Base-by-base conservation (phyloP, 192 early-diverging fungal species). In the Phlyctochytrium arcticum region DNA sequence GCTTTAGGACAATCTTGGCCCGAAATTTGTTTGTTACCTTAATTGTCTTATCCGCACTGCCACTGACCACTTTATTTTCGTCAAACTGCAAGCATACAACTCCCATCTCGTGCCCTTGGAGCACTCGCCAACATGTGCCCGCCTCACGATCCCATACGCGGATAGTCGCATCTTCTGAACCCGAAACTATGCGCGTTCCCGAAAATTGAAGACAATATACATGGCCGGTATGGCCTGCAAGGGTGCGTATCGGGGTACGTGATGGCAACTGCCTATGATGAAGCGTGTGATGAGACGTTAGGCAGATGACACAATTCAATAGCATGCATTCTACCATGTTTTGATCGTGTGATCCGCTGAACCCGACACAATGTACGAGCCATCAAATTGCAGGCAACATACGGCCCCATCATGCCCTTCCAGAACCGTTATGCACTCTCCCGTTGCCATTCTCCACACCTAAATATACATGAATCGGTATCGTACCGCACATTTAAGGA, bases 31-130 rank as follows among this genome's bases (percentile, higher is more conserved):
- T 15, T n/a, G n/a, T n/a, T 24, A 80, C 68, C 66, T 81, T 81
- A 58, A 81, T 60, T 17, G 56, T 71, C 35, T 68, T 63, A 39
- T 81, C 79, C n/a, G 67, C 70, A 62, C 62, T 56, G 5, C 80
- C 80, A 36, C 67, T 71, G 31, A 81, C 75, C 10, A 81, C 47
- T 51, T 74, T 74, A 10, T 47, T 6, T 17, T 57, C 55, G 39
- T 75, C 74, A 60, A 76, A 71, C 55, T 75, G 75, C 46, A 81
- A 30, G 36, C 73, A 75, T 2, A 77, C 63, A 6, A 81, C 80
- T 4, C 60, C 67, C 6, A 57, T 60, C 6, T 36, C 46, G 46
- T 81, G 80, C n/a, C 72, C 73, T 26, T 62, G 31, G 23, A 81
- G 47, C 35, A 62, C 60, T 21, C 46, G 12, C 12, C 74, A 3